These are phyloP conservation scores for Solanum etuberosum DNA, from an alignment of 257 asterid species.

Conservation along the genomic window DNA sequence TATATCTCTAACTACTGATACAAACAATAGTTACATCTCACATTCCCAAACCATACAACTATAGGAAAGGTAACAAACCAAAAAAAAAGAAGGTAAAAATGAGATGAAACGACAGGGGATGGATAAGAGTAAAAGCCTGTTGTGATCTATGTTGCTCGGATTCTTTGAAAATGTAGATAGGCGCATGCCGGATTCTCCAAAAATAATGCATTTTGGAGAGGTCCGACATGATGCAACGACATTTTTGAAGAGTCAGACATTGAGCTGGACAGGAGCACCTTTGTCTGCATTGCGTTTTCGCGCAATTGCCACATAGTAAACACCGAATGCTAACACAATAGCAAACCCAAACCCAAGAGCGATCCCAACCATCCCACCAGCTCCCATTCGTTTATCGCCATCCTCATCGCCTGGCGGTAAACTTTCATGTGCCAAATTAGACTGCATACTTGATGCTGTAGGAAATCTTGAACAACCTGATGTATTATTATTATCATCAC, in stretches of 20 bases:
- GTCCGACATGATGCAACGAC: neutral
- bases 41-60: neutral
- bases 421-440: conserved; percentile 22
- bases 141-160: neutral
- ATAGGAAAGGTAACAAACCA: neutral
- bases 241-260: conserved; percentile 5
- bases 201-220: neutral
- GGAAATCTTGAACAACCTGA: conserved; percentile 22
- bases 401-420: neutral
- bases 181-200: neutral
- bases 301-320: conserved; percentile 7
- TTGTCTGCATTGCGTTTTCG: conserved; percentile 4
- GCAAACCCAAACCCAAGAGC: conserved; percentile 10
- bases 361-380: conserved; percentile 19
- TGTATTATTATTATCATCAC: neutral
- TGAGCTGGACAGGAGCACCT: conserved; percentile 7
- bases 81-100: neutral
- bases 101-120: neutral
- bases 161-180: neutral
- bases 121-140: neutral
- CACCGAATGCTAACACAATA: conserved; percentile 15
- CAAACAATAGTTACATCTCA: conserved; percentile 1
- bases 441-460: conserved; percentile 27
- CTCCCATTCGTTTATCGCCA: conserved; percentile 1
- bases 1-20: neutral